Percentiles rank a stretch among this genome's conserved stretches.
Evolutionary conservation across 1,139 yeast genomes (phyloP).

Genomic region (Meyerozyma guilliermondii): DNA sequence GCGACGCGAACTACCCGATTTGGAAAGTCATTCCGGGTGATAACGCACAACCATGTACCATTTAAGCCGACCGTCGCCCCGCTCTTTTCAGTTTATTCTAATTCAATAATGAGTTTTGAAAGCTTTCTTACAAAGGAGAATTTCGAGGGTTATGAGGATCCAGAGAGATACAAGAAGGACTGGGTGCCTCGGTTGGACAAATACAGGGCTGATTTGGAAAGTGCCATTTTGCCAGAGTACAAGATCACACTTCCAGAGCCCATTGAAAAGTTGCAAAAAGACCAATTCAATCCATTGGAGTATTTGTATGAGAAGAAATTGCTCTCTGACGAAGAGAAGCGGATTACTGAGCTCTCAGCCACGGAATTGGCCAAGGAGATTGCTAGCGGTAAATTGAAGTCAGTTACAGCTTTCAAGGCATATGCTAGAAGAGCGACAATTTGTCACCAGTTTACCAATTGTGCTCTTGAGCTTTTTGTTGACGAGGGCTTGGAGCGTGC

Average conservation of each 20-base stretch:
- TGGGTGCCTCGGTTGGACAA: conserved; percentile 49
- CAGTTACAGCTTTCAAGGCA: conserved; percentile 42
- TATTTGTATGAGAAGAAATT: conserved; percentile 38
- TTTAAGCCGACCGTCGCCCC: neutral
- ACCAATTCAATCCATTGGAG: conserved; percentile 43
- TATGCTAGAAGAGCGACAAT: conserved; percentile 54
- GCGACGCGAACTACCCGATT: neutral
- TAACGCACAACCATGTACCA: neutral
- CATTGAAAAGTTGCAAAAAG: conserved; percentile 27
- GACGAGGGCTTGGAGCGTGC: conserved; percentile 55
- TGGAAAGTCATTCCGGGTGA: neutral
- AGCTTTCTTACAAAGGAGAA: conserved; percentile 29
- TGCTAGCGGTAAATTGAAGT: conserved; percentile 33
- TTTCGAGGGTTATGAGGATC: conserved; percentile 32
- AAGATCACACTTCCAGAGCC: conserved; percentile 37
- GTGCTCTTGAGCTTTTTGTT: conserved; percentile 54
- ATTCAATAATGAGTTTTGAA: conserved; percentile 5
- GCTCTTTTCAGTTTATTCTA: neutral
- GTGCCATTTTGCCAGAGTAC: conserved; percentile 34
- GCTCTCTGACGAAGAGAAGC: conserved; percentile 40
- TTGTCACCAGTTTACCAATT: conserved; percentile 56
- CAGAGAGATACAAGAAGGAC: conserved; percentile 24
- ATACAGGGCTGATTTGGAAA: conserved; percentile 39
- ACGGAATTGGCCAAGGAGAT: conserved; percentile 30
- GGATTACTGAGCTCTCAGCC: conserved; percentile 44